phyloP scores from a whole-genome alignment of 208 protist genomes.

The Trypanosoma conorhini region DNA sequence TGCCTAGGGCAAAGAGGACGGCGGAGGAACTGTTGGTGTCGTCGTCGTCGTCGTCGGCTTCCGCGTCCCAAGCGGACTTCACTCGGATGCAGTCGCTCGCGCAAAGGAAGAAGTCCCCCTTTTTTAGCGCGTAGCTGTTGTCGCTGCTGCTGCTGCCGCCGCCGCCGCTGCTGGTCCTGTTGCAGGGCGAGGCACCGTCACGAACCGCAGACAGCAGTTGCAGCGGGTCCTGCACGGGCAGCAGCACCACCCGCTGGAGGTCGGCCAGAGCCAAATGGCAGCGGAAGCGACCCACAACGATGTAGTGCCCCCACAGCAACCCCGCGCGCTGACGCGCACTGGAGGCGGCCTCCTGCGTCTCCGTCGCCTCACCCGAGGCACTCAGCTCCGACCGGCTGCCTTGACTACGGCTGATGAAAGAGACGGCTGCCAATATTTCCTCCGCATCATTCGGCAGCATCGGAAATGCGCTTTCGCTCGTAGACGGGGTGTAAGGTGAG shows the following conservation, averaged over 20 bases:
- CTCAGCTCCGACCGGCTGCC: neutral
- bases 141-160: neutral
- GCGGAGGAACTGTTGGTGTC: neutral
- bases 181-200: neutral
- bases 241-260: neutral
- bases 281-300: slow-evolving; percentile 5
- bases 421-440: slow-evolving; percentile 24
- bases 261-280: neutral
- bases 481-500: neutral
- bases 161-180: neutral
- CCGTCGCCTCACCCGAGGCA: neutral
- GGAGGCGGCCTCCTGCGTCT: neutral
- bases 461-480: neutral
- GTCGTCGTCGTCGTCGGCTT: neutral
- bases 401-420: neutral
- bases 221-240: neutral
- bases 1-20: slow-evolving; percentile 16
- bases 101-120: slow-evolving; percentile 32
- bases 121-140: slow-evolving; percentile 13
- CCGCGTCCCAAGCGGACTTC: neutral
- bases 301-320: neutral
- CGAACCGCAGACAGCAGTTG: neutral
- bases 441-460: slow-evolving; percentile 3
- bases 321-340: neutral
- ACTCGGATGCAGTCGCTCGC: slow-evolving; percentile 17